Percentiles rank a stretch among this genome's conserved stretches.
Evolutionary conservation across 176 grass and related monocot genomes (phyloP).

Genomic region (Avena eriantha): DNA sequence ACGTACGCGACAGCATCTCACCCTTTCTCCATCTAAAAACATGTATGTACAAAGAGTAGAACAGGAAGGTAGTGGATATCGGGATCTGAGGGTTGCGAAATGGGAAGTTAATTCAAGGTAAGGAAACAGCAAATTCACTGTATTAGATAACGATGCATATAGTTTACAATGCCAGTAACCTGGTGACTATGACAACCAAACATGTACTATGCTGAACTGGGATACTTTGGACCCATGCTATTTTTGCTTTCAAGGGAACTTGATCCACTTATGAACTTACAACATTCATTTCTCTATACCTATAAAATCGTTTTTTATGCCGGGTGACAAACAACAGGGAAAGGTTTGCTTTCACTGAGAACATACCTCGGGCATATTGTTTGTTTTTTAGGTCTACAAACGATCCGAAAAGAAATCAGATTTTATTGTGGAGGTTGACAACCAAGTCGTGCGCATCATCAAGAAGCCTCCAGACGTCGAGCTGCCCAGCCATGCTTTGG

Average conservation of each 20-base stretch:
- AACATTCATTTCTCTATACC: constrained; percentile 33
- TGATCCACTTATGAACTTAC: constrained; percentile 43
- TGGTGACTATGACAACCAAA: constrained; percentile 22
- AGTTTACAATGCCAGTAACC: constrained; percentile 34
- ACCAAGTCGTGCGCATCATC: constrained; percentile 89
- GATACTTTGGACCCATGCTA: constrained; percentile 31
- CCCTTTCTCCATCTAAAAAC: constrained; percentile 19
- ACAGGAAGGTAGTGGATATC: background rate
- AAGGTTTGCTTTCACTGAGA: constrained; percentile 37
- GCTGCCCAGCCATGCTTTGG: constrained; percentile 82
- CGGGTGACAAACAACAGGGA: constrained; percentile 33
- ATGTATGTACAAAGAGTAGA: background rate
- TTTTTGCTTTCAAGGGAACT: constrained; percentile 31
- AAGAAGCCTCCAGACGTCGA: constrained; percentile 91
- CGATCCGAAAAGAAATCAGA: constrained; percentile 53
- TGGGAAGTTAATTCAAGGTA: constrained; percentile 10
- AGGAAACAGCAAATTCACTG: constrained; percentile 36
- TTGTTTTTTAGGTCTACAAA: constrained; percentile 34
- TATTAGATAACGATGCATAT: constrained; percentile 5
- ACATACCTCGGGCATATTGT: constrained; percentile 39
- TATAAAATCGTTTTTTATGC: constrained; percentile 42
- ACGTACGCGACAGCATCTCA: background rate
- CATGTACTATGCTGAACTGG: constrained; percentile 31
- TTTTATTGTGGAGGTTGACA: constrained; percentile 87
- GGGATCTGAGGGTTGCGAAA: background rate